Evolutionary conservation across 805 yeast species (phyloP).

Genomic region (Spathaspora boniae): DNA sequence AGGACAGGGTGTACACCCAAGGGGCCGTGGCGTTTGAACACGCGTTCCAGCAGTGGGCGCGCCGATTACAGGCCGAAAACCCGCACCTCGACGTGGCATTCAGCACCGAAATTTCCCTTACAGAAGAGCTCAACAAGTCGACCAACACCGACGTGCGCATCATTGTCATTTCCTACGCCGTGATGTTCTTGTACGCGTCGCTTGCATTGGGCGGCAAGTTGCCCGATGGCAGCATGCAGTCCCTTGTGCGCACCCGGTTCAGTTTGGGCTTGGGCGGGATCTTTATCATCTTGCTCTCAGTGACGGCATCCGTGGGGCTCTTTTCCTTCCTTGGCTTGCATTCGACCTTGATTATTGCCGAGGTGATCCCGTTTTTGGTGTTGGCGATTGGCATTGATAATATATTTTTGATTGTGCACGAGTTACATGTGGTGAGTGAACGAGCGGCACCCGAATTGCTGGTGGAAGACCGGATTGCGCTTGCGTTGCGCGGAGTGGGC

Average conservation of each 20-base stretch:
- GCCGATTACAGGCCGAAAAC: slow-evolving; percentile 39
- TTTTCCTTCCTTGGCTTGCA: slow-evolving; percentile 74
- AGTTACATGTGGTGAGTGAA: slow-evolving; percentile 54
- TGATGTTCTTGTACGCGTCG: slow-evolving; percentile 88
- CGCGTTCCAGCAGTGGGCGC: slow-evolving; percentile 55
- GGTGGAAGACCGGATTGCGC: slow-evolving; percentile 56
- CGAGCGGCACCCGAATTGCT: slow-evolving; percentile 35
- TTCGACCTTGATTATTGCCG: slow-evolving; percentile 90
- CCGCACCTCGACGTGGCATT: slow-evolving; percentile 57
- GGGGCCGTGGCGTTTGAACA: slow-evolving; percentile 64
- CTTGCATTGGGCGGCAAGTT: slow-evolving; percentile 67
- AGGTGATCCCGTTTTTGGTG: slow-evolving; percentile 90
- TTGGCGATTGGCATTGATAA: slow-evolving; percentile 97
- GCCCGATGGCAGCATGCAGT: slow-evolving; percentile 32
- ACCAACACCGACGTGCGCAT: slow-evolving; percentile 75
- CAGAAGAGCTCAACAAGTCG: slow-evolving; percentile 77
- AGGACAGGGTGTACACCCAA: slow-evolving; percentile 34
- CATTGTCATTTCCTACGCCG: slow-evolving; percentile 68
- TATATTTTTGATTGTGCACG: slow-evolving; percentile 82
- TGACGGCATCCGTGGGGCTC: slow-evolving; percentile 76
- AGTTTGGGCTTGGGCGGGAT: slow-evolving; percentile 84
- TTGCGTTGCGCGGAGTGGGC: slow-evolving; percentile 70
- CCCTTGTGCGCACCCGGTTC: slow-evolving; percentile 55
- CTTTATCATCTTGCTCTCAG: slow-evolving; percentile 74
- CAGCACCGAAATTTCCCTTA: slow-evolving; percentile 79